phyloP scores from a whole-genome alignment of 108 stramenopile species.

The Mediolabrus comicus region DNA sequence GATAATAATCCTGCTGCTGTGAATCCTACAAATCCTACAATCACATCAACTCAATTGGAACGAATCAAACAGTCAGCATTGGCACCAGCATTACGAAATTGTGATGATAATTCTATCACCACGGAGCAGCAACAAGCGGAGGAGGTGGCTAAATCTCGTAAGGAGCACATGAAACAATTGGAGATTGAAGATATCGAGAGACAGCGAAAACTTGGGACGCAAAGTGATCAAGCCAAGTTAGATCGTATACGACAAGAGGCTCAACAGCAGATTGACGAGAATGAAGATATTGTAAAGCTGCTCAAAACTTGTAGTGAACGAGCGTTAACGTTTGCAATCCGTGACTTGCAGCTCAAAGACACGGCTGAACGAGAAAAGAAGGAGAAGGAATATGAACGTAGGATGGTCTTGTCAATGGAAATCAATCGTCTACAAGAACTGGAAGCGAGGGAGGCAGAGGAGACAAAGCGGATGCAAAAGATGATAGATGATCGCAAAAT shows the following conservation, averaged over 20 bases:
- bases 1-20: neutral
- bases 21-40: slow-evolving; percentile 16
- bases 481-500: slow-evolving; percentile 70
- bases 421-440: slow-evolving; percentile 67
- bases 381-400: slow-evolving; percentile 66
- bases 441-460: slow-evolving; percentile 61
- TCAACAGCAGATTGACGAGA: slow-evolving; percentile 63
- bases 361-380: slow-evolving; percentile 49
- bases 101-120: neutral
- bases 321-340: slow-evolving; percentile 76
- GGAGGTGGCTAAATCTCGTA: slow-evolving; percentile 46
- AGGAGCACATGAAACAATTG: slow-evolving; percentile 63
- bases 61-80: slow-evolving; percentile 39
- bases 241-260: slow-evolving; percentile 69
- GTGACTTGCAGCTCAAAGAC: slow-evolving; percentile 79
- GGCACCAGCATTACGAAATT: neutral
- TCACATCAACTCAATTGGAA: slow-evolving; percentile 24
- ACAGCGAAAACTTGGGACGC: slow-evolving; percentile 43
- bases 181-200: slow-evolving; percentile 56
- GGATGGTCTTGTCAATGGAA: slow-evolving; percentile 77
- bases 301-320: slow-evolving; percentile 64
- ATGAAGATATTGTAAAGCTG: slow-evolving; percentile 71
- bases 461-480: slow-evolving; percentile 50
- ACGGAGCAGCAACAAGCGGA: neutral
- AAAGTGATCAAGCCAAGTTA: slow-evolving; percentile 47